Conservation (phyloP, 495 filamentous ascomycete species). For the Neurospora africana region DNA sequence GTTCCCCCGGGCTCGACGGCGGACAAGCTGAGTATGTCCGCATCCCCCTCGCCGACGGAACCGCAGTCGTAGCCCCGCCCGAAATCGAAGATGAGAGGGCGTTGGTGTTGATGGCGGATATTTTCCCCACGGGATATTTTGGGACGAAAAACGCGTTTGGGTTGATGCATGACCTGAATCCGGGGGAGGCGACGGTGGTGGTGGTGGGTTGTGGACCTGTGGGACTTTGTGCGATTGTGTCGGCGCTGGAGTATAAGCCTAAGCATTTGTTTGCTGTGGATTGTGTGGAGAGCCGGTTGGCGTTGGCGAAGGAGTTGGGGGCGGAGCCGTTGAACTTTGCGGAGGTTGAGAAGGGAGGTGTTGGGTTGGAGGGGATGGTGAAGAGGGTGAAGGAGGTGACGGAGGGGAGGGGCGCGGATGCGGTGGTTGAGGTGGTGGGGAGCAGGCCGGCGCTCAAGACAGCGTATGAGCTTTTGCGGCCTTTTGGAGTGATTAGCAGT, state of each 20-base stretch:
- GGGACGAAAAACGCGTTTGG: constrained; percentile 77
- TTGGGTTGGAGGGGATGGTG: constrained; percentile 44
- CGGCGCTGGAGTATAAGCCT: constrained; percentile 69
- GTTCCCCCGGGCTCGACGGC: constrained; percentile 63
- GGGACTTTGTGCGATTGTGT: constrained; percentile 78
- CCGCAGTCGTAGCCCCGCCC: constrained; percentile 63
- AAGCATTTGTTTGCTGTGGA: constrained; percentile 81
- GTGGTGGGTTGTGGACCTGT: constrained; percentile 85
- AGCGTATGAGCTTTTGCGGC: constrained; percentile 75
- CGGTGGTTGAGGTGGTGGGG: constrained; percentile 86
- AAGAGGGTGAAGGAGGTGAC: constrained; percentile 67
- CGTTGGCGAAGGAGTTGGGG: constrained; percentile 65
- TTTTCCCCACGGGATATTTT: constrained; percentile 82
- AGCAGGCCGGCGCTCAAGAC: constrained; percentile 71
- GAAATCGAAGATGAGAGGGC: constrained; percentile 60
- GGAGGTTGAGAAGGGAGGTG: constrained; percentile 37
- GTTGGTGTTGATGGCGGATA: constrained; percentile 84
- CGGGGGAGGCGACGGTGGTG: constrained; percentile 51
- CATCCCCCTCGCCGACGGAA: constrained; percentile 75
- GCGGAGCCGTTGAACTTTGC: constrained; percentile 81
- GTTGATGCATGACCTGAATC: constrained; percentile 42
- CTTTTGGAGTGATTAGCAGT: constrained; percentile 78
- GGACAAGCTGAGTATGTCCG: constrained; percentile 88
- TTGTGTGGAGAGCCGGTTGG: constrained; percentile 64
- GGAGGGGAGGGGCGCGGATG: constrained; percentile 77